Evolutionary conservation across 768 basidiomycete species (phyloP).

Genomic region (Tremella mesenterica): DNA sequence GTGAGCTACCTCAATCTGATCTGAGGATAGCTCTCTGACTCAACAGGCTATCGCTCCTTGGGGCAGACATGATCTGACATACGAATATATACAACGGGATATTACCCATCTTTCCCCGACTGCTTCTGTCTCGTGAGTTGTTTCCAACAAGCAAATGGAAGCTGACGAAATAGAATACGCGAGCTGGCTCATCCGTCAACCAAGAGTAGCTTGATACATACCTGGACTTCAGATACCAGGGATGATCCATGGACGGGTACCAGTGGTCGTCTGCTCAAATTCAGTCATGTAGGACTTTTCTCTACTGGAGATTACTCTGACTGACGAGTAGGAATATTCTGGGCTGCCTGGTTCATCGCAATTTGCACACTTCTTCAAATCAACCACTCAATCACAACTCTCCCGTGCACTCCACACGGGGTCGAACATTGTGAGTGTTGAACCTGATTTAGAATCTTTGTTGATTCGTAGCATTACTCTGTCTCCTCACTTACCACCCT

Average conservation of each 20-base stretch:
- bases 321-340: constrained; percentile 51
- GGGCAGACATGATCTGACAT: constrained; percentile 65
- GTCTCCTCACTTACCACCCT: constrained; percentile 64
- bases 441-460: neutral
- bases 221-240: constrained; percentile 64
- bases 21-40: neutral
- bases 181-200: constrained; percentile 67
- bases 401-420: constrained; percentile 56
- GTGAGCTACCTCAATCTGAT: constrained; percentile 55
- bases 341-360: constrained; percentile 65
- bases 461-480: constrained; percentile 56
- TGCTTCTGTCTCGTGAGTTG: constrained; percentile 68
- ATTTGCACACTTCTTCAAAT: constrained; percentile 60
- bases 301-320: neutral
- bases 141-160: neutral
- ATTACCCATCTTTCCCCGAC: constrained; percentile 61
- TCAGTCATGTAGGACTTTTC: constrained; percentile 46
- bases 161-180: constrained; percentile 56
- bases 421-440: constrained; percentile 50
- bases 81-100: constrained; percentile 71
- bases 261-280: constrained; percentile 56
- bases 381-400: constrained; percentile 58
- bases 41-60: constrained; percentile 34
- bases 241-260: constrained; percentile 60
- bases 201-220: constrained; percentile 78